Base-by-base conservation (phyloP, 176 grass and related monocot species). In the Rhynchospora pubera region DNA sequence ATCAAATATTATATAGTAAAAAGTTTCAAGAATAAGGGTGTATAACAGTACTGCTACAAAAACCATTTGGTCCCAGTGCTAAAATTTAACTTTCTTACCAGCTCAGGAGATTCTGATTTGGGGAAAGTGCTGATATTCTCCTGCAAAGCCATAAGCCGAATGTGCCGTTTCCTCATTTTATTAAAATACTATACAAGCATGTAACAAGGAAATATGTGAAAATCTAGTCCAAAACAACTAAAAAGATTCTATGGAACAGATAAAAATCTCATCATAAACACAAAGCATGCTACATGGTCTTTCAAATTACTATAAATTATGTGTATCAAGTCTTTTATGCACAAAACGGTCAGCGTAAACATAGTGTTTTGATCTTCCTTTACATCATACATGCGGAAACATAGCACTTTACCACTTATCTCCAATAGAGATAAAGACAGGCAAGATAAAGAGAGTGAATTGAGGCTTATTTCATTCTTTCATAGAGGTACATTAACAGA, bases 101-200 rank as follows among this genome's bases (percentile, higher is more conserved):
- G 84, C 82, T 98, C 65, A 3, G 90, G 87, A 58, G 88, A 94
- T 39, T 91, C 65, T n/a, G 81, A 66, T 12, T 83, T 85, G 7
- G 87, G 84, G 28, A 88, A 93, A 15, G 91, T 85, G 22, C 77
- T 87, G 65, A 91, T 82, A 32, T 88, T 80, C 62, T 91, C 81
- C 44, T 75, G 43, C 52, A 93, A 79, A 43, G 43, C 83, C 78
- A 78, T 86, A 43, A 68, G 84, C 61, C 85, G 85, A 0, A 42
- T 16, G 10, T 76, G 19, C 42, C 92, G 87, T 79, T 69, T 91
- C 10, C 89, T 62, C 84, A 98, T 88, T 82, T 93, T 98, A 56
- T 84, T 79, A 0, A 98, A 98, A 65, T 87, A 91, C 96, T 91
- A 72, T 12, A 82, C 65, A 74, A 71, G 59, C 44, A 74, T 0